Base-by-base conservation (phyloP, 345 rosid species). In the Boechera retrofracta region DNA sequence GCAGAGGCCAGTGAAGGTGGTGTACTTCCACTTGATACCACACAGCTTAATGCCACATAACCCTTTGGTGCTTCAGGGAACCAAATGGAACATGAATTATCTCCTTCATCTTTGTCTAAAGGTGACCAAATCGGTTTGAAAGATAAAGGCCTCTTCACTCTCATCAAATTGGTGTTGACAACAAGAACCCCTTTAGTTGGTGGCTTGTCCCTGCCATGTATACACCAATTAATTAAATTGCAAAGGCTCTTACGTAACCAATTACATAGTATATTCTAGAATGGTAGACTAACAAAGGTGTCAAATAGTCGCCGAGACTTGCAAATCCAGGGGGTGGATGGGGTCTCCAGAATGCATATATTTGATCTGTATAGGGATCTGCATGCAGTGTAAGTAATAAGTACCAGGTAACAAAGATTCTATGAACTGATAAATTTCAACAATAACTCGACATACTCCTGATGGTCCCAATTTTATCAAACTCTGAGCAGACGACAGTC, bases 241-340 rank as follows among this genome's bases (percentile, higher is more conserved):
- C 58, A 33, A 70, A 71, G 69, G 45, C 51, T 64, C 48, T 29
- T 41, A 42, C 48, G 49, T 3, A 75, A n/a, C 33, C 29, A 66
- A 5, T 64, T 5, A 44, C 26, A 52, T 52, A 61, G 15, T 39
- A 42, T 44, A 67, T 52, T 42, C 24, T 5, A 79, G 59, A 72
- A 52, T 26, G 68, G 55, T 21, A 67, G 67, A 88, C 99, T 84
- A 29, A 95, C 99, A 77, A 63, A 80, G 99, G 98, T 16, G 96
- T 92, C 82, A 95, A 71, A 85, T 84, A 92, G 86, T 95, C 99
- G 69, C 99, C 97, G 65, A 95, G 97, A 75, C 92, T 84, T 48
- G 94, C 97, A 95, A 90, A 95, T 53, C 99, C 98, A 47, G 95
- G 91, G 10, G 99, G 98, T 54, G 96, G 97, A 79, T 79, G 87